Percentiles rank a stretch among this genome's conserved stretches.
Evolutionary conservation across 2,329 filamentous ascomycete species (phyloP).

Genomic region (Clarireedia monteithiana): DNA sequence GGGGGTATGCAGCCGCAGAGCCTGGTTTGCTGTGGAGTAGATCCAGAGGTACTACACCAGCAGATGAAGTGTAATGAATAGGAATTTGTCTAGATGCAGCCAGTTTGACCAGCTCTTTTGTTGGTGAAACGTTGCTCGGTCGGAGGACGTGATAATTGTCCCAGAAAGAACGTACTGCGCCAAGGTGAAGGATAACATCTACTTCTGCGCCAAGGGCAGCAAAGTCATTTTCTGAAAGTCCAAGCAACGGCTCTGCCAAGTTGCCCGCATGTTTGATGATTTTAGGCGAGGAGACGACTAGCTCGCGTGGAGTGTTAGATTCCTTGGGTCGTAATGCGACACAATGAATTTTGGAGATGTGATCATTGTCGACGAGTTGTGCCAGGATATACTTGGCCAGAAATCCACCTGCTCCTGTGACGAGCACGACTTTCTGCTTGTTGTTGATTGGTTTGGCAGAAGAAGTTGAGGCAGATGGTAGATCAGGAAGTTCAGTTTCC

Average conservation of each 20-base stretch:
- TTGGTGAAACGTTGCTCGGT: constrained; percentile 30
- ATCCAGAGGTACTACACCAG: constrained; percentile 16
- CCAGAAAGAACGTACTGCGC: constrained; percentile 33
- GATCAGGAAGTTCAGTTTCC: neutral
- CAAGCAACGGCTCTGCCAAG: neutral
- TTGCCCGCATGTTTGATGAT: neutral
- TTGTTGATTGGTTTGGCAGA: too few relatives aligned
- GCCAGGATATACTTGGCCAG: neutral
- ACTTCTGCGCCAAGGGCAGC: constrained; percentile 10
- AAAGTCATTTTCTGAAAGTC: neutral
- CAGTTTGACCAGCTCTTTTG: constrained; percentile 20
- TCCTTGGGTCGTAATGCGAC: neutral
- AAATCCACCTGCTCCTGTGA: neutral
- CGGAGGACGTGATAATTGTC: constrained; percentile 32
- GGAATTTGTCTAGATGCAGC: constrained; percentile 17
- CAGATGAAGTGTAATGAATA: constrained; percentile 33
- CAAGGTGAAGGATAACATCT: constrained; percentile 46
- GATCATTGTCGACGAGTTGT: neutral
- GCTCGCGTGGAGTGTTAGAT: neutral
- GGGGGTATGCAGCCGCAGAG: neutral
- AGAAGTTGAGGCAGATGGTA: neutral
- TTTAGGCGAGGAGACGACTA: neutral
- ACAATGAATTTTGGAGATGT: neutral
- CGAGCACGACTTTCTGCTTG: neutral
- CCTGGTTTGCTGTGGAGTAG: constrained; percentile 1